These are phyloP conservation scores for Solanum sejunctum DNA, from an alignment of 257 asterid genomes.

Conservation along the genomic window DNA sequence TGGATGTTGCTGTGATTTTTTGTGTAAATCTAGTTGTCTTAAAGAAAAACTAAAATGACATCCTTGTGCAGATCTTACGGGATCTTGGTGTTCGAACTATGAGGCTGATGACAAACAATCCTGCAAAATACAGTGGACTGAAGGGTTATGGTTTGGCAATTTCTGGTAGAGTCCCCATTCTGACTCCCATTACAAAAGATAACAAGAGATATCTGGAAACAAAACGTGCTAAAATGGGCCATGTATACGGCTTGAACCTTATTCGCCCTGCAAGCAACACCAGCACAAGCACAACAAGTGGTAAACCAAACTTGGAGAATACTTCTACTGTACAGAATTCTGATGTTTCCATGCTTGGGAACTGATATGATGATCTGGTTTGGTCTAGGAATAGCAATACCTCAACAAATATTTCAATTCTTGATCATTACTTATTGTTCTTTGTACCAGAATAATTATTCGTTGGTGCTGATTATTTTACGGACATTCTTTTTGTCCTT, in stretches of 20 bases:
- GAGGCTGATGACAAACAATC: constrained; percentile 97
- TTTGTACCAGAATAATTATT: not conserved
- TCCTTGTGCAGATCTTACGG: constrained; percentile 60
- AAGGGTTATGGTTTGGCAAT: constrained; percentile 90
- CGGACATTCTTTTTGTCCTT: not conserved
- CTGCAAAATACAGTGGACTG: constrained; percentile 83
- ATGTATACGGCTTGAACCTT: constrained; percentile 52
- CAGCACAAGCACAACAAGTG: constrained; percentile 34
- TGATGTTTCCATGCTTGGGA: not conserved
- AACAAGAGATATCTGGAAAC: constrained; percentile 88
- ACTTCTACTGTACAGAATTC: constrained; percentile 4
- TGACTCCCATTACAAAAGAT: constrained; percentile 67
- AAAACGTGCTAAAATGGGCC: constrained; percentile 90
- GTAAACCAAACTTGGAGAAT: constrained; percentile 10
- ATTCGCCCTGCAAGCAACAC: constrained; percentile 40
- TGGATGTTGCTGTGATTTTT: not conserved
- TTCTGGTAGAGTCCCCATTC: constrained; percentile 73
- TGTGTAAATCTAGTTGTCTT: not conserved
- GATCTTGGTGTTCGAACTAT: constrained; percentile 96
- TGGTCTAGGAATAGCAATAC: not conserved
- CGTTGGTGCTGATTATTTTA: not conserved
- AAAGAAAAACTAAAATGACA: not conserved
- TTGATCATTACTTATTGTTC: not conserved
- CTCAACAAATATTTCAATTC: not conserved
- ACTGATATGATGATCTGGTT: not conserved